Evolutionary conservation across 148 eudicot species (phyloP).

Genomic region (Amaranthus cruentus): DNA sequence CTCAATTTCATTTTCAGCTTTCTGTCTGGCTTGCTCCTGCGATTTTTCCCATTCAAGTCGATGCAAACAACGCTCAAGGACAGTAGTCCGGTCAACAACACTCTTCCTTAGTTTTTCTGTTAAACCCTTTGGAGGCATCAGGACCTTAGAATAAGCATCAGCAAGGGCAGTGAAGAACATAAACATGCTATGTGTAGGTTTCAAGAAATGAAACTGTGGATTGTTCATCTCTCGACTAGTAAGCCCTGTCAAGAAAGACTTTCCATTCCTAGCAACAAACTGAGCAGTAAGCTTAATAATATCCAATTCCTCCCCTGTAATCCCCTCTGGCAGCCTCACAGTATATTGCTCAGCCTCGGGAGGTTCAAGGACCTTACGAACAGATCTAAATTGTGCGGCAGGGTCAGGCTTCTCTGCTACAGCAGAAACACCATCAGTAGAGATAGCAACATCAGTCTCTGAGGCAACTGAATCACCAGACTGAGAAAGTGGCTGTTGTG

Average conservation of each 20-base stretch:
- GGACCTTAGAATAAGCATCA: conserved; percentile 77
- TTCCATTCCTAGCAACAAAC: conserved; percentile 76
- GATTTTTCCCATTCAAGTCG: conserved; percentile 76
- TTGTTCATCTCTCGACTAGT: conserved; percentile 66
- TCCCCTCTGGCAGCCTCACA: conserved; percentile 78
- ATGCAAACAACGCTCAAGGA: conserved; percentile 69
- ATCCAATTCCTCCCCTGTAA: conserved; percentile 79
- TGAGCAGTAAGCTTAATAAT: conserved; percentile 79
- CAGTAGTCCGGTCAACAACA: conserved; percentile 56
- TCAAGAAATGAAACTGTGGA: conserved; percentile 72
- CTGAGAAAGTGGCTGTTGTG: conserved; percentile 32
- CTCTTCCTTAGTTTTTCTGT: conserved; percentile 61
- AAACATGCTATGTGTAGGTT: conserved; percentile 81
- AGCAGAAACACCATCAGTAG: conserved; percentile 32
- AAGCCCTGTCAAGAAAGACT: conserved; percentile 64
- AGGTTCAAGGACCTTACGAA: conserved; percentile 67
- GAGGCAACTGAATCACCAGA: conserved; percentile 31
- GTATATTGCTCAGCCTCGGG: conserved; percentile 83
- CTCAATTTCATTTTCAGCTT: conserved; percentile 77
- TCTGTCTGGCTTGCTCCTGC: conserved; percentile 82
- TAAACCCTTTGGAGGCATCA: conserved; percentile 80
- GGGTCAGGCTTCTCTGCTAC: conserved; percentile 55
- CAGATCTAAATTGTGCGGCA: conserved; percentile 54
- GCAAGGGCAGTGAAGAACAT: conserved; percentile 78
- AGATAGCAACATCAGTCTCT: conserved; percentile 32